Evolutionary conservation across 257 asterid species (phyloP).

Genomic region (Scutellaria minor): DNA sequence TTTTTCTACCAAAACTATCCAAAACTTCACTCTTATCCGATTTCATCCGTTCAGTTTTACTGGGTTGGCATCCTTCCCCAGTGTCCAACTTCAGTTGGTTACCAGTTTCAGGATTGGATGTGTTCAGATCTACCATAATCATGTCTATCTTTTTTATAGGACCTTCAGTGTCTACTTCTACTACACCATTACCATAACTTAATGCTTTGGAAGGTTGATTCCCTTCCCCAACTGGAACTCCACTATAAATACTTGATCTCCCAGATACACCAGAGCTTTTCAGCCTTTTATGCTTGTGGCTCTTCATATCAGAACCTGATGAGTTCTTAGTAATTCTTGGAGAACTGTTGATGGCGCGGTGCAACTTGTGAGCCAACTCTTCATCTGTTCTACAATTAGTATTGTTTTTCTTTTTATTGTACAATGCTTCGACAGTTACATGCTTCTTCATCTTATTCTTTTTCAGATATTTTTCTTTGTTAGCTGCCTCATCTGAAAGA

Average conservation of each 20-base stretch:
- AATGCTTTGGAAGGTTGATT: constrained; percentile 28
- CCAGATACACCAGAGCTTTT: constrained; percentile 45
- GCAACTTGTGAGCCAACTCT: constrained; percentile 72
- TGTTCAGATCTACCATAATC: constrained; percentile 55
- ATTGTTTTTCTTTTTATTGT: constrained; percentile 55
- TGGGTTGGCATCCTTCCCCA: constrained; percentile 41
- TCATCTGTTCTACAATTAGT: constrained; percentile 62
- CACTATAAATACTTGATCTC: constrained; percentile 33
- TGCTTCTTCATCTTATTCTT: constrained; percentile 72
- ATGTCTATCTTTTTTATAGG: constrained; percentile 43
- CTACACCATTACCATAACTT: constrained; percentile 45
- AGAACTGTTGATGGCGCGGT: constrained; percentile 68
- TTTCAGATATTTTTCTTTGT: constrained; percentile 42
- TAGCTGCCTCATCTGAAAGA: constrained; percentile 52
- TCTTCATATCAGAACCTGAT: constrained; percentile 46
- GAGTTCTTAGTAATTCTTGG: constrained; percentile 66
- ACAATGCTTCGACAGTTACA: constrained; percentile 61
- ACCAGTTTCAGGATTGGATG: constrained; percentile 41
- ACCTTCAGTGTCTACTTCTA: constrained; percentile 39
- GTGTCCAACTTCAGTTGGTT: constrained; percentile 41
- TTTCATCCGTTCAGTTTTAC: constrained; percentile 44
- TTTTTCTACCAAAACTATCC: constrained; percentile 67
- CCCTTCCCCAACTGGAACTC: constrained; percentile 42
- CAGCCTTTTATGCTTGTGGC: constrained; percentile 59
- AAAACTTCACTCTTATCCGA: constrained; percentile 47